Evolutionary conservation across 805 yeast genomes (phyloP), one percentile per base, ranked within the genome.

Genomic region (Hermanozyma aechmeae): DNA sequence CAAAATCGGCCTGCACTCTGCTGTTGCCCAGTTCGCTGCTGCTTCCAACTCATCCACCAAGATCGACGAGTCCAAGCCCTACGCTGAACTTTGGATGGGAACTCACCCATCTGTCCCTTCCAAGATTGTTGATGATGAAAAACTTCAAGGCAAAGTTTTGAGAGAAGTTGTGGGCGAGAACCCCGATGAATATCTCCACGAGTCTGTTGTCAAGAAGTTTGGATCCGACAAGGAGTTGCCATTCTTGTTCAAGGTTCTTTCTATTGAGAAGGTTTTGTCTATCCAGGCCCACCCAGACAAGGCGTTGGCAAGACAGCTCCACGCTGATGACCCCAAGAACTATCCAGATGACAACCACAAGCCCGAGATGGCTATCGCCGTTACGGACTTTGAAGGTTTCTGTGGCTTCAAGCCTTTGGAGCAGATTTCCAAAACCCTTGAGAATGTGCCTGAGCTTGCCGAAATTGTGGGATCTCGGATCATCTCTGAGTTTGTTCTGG

Each of bases 71-170:
- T 30, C 65, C 22, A 73, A 76, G 48, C 97, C 98, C 8, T 92
- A 92, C 50, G 98, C 98, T 12, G 98, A 92, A 56, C 66, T 92
- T 42, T 92, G 98, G 98, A 92, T 92, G 98, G 98, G 98, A 23
- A 86, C 97, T 15, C 98, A 92, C 53, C 89, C 94, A 30, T 81
- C 81, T 26, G 86, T 81, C 9, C 96, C 97, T 16, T 79, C 95
- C 13, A 58, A 57, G 27, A 69, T 72, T 27, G 67, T 69, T 15
- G 70, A 60, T 16, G 51, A 48, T 18, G 43, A 36, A 6, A 23
- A 29, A 5, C 47, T 42, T 14, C 37, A 40, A 13, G 78, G 78
- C 18, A 59, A 69, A 41, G 66, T 74, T 13, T 67, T 92, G 51
- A 67, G 86, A 36, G 81, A 82, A 13, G 51, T 83, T 21, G 72